Conservation (phyloP, 2,329 filamentous ascomycete genomes). For the Beauveria caledonica region DNA sequence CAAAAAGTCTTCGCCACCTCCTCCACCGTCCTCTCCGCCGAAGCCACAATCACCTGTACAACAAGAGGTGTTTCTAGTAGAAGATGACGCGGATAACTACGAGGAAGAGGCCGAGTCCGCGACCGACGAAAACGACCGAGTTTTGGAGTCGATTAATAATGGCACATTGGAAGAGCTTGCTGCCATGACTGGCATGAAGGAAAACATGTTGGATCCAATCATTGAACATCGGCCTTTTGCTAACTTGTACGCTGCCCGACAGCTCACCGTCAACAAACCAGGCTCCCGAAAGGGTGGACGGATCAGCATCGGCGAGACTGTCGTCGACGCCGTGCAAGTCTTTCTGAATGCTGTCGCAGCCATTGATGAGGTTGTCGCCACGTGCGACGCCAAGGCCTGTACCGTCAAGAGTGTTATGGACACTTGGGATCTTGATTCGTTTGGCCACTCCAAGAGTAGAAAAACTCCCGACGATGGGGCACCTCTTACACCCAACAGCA, state of each 20-base stretch:
- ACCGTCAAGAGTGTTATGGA: conserved; percentile 38
- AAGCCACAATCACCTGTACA: conserved; percentile 15
- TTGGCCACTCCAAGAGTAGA: conserved; percentile 31
- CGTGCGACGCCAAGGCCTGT: conserved; percentile 66
- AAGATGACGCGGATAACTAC: conserved; percentile 35
- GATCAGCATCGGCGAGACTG: conserved; percentile 42
- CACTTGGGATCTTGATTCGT: conserved; percentile 40
- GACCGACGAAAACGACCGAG: conserved; percentile 28
- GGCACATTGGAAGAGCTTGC: conserved; percentile 68
- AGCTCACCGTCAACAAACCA: conserved; percentile 48
- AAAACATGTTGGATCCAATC: conserved; percentile 60
- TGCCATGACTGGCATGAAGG: conserved; percentile 70
- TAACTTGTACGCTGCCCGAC: conserved; percentile 55
- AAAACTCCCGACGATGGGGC: conserved; percentile 26
- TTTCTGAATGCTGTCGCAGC: conserved; percentile 76
- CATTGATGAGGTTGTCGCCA: conserved; percentile 71
- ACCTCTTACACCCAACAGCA: conserved; percentile 35
- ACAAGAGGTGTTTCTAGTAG: conserved; percentile 24
- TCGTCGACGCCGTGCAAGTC: conserved; percentile 48
- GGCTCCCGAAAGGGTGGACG: conserved; percentile 38
- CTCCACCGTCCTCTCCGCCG: background rate
- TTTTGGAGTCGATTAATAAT: conserved; percentile 77
- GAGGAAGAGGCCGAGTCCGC: conserved; percentile 27
- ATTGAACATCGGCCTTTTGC: conserved; percentile 68
- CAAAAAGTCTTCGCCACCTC: conserved; percentile 16